A percentile compares a stretch with the other conserved stretches of the same genome.
These are phyloP conservation scores for Pythium sukuiense DNA, from an alignment of 352 stramenopile species.

Conservation along the genomic window DNA sequence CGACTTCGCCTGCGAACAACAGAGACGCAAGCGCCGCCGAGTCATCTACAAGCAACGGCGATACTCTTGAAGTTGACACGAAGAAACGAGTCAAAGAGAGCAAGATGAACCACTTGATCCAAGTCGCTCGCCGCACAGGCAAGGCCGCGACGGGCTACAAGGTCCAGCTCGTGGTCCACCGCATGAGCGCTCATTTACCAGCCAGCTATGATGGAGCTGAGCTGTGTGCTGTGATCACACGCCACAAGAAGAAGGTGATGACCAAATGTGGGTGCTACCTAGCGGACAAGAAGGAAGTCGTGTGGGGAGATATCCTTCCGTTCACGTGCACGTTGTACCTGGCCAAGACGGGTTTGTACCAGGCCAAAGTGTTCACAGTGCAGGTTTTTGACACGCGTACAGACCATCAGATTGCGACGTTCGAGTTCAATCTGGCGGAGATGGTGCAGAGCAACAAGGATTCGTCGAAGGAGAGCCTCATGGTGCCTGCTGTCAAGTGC, in stretches of 20 bases:
- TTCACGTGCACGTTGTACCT: conserved; percentile 78
- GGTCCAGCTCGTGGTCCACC: conserved; percentile 69
- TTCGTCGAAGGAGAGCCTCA: conserved; percentile 62
- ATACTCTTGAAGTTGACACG: neutral
- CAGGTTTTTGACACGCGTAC: conserved; percentile 63
- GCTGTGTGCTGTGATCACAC: conserved; percentile 60
- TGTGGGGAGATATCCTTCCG: conserved; percentile 75
- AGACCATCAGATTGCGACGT: conserved; percentile 50
- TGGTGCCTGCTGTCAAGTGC: conserved; percentile 57
- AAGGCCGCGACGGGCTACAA: conserved; percentile 66
- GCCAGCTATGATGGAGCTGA: conserved; percentile 47
- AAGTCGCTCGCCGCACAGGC: conserved; percentile 59
- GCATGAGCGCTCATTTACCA: conserved; percentile 54
- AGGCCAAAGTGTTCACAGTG: conserved; percentile 68
- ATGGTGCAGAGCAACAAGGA: conserved; percentile 63
- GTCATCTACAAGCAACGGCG: neutral
- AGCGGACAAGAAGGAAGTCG: conserved; percentile 48
- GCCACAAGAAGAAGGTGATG: conserved; percentile 68
- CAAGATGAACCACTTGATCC: conserved; percentile 65
- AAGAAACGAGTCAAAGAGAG: neutral
- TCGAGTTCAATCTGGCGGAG: conserved; percentile 72
- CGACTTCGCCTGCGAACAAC: conserved; percentile 5
- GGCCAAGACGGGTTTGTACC: conserved; percentile 70
- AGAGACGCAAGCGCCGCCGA: neutral
- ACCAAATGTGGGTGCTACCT: conserved; percentile 58